A percentile compares a stretch with the other conserved stretches of the same genome.
These are phyloP conservation scores for Limonium bicolor DNA, from an alignment of 148 eudicot species.

Conservation along the genomic window DNA sequence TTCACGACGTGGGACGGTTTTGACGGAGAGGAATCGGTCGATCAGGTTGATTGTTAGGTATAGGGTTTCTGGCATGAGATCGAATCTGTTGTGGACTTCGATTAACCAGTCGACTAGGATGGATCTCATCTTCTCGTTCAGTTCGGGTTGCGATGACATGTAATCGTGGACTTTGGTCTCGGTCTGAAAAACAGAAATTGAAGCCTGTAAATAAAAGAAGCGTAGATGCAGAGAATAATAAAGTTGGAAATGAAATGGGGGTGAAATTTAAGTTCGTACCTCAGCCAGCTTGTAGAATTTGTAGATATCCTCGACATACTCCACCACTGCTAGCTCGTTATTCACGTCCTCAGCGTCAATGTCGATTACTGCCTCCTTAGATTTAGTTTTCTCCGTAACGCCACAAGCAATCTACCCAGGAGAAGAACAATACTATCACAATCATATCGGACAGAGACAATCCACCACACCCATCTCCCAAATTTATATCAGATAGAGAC, in stretches of 20 bases:
- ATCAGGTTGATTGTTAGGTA: constrained; percentile 7
- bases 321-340: constrained; percentile 9
- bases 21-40: constrained; percentile 7
- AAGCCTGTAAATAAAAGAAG: too few species aligned
- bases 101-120: constrained; percentile 9
- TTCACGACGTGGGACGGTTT: constrained; percentile 4
- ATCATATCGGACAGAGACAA: too few species aligned
- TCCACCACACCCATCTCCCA: too few species aligned
- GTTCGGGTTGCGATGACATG: constrained; percentile 5
- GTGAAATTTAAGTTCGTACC: constrained; percentile 4
- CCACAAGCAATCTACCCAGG: constrained; percentile 37
- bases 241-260: too few species aligned
- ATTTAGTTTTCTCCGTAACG: constrained; percentile 7
- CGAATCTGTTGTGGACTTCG: constrained; percentile 10
- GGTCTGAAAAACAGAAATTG: background rate
- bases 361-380: constrained; percentile 9
- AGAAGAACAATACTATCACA: background rate
- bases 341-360: constrained; percentile 8
- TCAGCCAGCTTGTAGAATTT: constrained; percentile 7
- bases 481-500: too few species aligned
- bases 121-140: constrained; percentile 8
- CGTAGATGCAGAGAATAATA: too few species aligned
- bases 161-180: constrained; percentile 16
- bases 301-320: constrained; percentile 13
- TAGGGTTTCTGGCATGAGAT: constrained; percentile 12